These are phyloP conservation scores for Ochetophila trinervis DNA, from an alignment of 306 rosid genomes.

Conservation along the genomic window DNA sequence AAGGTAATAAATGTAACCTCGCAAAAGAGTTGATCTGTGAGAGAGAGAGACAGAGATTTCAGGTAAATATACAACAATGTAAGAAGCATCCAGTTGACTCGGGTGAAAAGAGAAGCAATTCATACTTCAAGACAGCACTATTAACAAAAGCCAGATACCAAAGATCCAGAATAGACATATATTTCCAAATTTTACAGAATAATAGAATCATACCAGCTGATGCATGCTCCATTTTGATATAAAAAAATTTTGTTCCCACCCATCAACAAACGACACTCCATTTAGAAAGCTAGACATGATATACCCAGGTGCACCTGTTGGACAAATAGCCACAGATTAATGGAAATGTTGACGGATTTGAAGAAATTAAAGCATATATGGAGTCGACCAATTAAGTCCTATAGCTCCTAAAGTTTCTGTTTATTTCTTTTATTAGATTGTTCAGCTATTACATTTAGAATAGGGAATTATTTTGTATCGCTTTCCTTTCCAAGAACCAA, in stretches of 20 bases:
- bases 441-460: too few species aligned
- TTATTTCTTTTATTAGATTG: too few species aligned
- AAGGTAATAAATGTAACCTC: too few species aligned
- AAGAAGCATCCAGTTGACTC: background rate
- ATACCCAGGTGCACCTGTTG: constrained; percentile 93
- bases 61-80: background rate
- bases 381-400: too few species aligned
- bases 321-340: constrained; percentile 18
- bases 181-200: constrained; percentile 7
- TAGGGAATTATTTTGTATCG: too few species aligned
- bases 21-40: background rate
- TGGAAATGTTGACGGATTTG: too few species aligned
- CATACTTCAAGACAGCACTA: too few species aligned
- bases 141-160: background rate
- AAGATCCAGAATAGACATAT: background rate
- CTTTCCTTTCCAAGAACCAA: too few species aligned
- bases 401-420: too few species aligned
- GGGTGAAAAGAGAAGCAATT: background rate
- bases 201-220: constrained; percentile 69
- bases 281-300: constrained; percentile 64
- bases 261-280: constrained; percentile 94
- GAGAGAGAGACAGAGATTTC: background rate
- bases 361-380: too few species aligned
- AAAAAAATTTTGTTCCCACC: constrained; percentile 85
- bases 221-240: constrained; percentile 99